Base-by-base conservation (phyloP, 495 filamentous ascomycete genomes). In the Aspergillus taichungensis region DNA sequence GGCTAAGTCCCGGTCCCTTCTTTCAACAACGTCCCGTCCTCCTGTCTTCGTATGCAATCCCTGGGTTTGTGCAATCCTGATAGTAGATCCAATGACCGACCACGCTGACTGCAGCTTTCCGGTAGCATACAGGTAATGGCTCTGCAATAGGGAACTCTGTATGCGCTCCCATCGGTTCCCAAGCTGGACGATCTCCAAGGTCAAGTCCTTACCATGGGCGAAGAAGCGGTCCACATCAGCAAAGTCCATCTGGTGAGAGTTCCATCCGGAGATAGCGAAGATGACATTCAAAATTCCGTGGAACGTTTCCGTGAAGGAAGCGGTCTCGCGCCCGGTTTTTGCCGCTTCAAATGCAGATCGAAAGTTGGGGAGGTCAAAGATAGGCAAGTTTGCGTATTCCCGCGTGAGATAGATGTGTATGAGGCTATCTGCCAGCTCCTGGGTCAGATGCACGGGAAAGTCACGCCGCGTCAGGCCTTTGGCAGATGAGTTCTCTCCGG, bases 101-200 rank as follows among this genome's bases (percentile, higher is more conserved):
- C 49, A 55, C 3, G 52, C 49, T 12, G 9, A 27, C 32, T 29
- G 39, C n/a, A 50, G 43, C 9, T 50, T 42, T 0, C 55, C 51
- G 3, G 37, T 52, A 3, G 49, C 37, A 12, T 55, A 45, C 4
- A 55, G 42, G 41, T 58, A 58, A 12, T 52, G 46, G 13, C 44
- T 37, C 33, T 55, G 55, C 7, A 58, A 34, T 6, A 55, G 41
- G 8, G 33, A 40, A 5, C 29, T 43, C n/a, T 58, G 49, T 10
- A 52, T 42, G 11, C 37, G 40, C 50, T 34, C 40, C 34, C 42
- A 24, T 5, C 28, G 34, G 3, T n/a, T 34, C n/a, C 34, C 42
- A 27, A 5, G 14, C n/a, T 34, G 30, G 30, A 39, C 42, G 13
- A 29, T n/a, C 10, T 13, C 14, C 6, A n/a, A 14, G 6, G 46